These are phyloP conservation scores for Tuber indicum DNA, from an alignment of 495 filamentous ascomycete genomes.

Conservation along the genomic window DNA sequence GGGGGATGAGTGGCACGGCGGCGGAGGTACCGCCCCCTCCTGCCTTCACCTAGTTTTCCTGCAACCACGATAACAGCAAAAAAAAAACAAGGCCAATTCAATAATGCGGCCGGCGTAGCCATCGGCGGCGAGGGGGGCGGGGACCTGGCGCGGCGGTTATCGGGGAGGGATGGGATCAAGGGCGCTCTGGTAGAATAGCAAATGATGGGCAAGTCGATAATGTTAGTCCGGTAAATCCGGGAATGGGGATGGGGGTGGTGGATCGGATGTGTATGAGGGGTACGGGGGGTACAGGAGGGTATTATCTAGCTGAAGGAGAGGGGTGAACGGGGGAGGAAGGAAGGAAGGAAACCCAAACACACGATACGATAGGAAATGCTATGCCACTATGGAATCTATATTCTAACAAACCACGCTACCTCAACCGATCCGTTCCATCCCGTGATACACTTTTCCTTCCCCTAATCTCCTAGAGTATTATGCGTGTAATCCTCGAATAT, in stretches of 20 bases:
- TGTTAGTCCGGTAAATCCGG: background rate
- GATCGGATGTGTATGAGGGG: background rate
- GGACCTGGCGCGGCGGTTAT: conserved; percentile 11
- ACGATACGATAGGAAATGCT: background rate
- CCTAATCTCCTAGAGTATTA: background rate
- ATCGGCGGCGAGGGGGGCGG: conserved; percentile 12
- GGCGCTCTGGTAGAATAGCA: conserved; percentile 11
- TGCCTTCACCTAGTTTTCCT: background rate
- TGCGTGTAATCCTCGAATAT: background rate
- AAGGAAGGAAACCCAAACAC: background rate
- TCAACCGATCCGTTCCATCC: background rate
- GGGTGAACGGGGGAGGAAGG: background rate
- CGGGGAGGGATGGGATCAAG: conserved; percentile 14
- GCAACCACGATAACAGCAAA: conserved; percentile 1
- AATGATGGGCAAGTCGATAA: background rate
- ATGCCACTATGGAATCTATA: background rate
- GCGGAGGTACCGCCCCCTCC: conserved; percentile 9
- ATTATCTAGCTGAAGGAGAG: background rate
- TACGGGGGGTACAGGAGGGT: background rate
- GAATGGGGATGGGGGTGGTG: background rate
- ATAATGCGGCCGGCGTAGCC: conserved; percentile 9
- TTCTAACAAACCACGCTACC: background rate
- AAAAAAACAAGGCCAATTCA: conserved; percentile 24
- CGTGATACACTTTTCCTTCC: background rate
- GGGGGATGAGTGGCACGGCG: conserved; percentile 14